Percentiles rank a stretch among this genome's conserved stretches.
phyloP scores from a whole-genome alignment of 352 stramenopile species.

The Phytophthora cactorum region DNA sequence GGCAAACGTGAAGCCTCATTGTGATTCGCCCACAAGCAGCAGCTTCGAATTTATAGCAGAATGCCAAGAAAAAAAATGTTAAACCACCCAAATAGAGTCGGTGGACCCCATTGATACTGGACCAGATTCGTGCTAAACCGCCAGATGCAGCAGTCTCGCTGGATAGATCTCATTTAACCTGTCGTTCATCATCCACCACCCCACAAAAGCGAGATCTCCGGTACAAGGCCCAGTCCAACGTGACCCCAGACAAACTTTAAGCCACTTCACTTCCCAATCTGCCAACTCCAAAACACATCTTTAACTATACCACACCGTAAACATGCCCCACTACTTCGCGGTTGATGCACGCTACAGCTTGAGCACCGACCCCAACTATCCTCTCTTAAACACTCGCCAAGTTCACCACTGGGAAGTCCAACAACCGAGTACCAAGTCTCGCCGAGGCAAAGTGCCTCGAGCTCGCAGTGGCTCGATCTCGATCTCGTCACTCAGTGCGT shows the following conservation, averaged over 20 bases:
- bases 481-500: conserved; percentile 15
- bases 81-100: conserved; percentile 22
- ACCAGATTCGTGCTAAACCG: conserved; percentile 19
- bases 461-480: conserved; percentile 37
- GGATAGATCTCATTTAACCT: conserved; percentile 28
- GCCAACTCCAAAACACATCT: background rate
- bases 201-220: conserved; percentile 21
- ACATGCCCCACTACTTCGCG: conserved; percentile 36
- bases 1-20: background rate
- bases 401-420: background rate
- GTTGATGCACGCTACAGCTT: conserved; percentile 37
- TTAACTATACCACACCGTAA: background rate
- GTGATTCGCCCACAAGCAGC: conserved; percentile 11
- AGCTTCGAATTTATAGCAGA: conserved; percentile 8
- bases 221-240: conserved; percentile 1
- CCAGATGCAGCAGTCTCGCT: conserved; percentile 16
- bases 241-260: background rate
- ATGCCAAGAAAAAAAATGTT: background rate
- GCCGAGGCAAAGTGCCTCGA: conserved; percentile 13
- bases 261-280: conserved; percentile 19
- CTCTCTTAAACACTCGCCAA: background rate
- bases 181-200: background rate
- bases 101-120: background rate
- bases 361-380: conserved; percentile 15
- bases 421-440: conserved; percentile 7